These are phyloP conservation scores for Pochonia chlamydosporia DNA, from an alignment of 2,329 filamentous ascomycete species.

Conservation along the genomic window DNA sequence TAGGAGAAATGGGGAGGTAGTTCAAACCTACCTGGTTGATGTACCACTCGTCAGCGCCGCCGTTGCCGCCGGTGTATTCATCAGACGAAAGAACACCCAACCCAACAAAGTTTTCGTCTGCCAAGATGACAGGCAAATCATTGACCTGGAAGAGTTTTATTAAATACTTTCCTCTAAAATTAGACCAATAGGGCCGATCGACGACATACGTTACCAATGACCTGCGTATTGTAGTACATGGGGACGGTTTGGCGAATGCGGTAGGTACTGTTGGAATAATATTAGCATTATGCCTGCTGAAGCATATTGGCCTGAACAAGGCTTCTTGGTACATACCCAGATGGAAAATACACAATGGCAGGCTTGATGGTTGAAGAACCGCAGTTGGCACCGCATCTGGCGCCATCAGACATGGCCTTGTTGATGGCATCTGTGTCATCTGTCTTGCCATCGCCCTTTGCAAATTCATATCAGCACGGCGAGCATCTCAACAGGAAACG, in stretches of 20 bases:
- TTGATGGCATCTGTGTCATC: conserved; percentile 92
- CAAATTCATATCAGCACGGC: background rate
- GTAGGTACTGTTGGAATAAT: background rate
- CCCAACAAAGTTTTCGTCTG: background rate
- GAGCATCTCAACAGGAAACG: no score
- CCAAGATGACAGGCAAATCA: conserved; percentile 68
- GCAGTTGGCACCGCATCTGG: conserved; percentile 74
- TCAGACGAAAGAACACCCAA: background rate
- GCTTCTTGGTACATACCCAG: conserved; percentile 79
- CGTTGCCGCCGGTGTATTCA: conserved; percentile 75
- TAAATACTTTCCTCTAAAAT: conserved; percentile 72
- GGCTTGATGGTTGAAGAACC: conserved; percentile 79
- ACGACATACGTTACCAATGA: conserved; percentile 69
- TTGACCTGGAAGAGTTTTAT: no score
- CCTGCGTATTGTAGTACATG: conserved; percentile 88
- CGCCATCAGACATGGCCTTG: conserved; percentile 67
- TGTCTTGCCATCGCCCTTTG: conserved; percentile 55
- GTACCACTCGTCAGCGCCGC: conserved; percentile 65
- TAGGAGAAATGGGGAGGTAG: background rate
- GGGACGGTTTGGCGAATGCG: conserved; percentile 37
- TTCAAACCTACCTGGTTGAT: conserved; percentile 18
- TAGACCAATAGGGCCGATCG: conserved; percentile 56
- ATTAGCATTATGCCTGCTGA: background rate
- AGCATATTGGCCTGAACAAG: conserved; percentile 42
- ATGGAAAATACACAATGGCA: conserved; percentile 82